Percentiles rank a stretch among this genome's conserved stretches.
Evolutionary conservation across 306 rosid species (phyloP).

Genomic region (Trichosanthes cucumerina): DNA sequence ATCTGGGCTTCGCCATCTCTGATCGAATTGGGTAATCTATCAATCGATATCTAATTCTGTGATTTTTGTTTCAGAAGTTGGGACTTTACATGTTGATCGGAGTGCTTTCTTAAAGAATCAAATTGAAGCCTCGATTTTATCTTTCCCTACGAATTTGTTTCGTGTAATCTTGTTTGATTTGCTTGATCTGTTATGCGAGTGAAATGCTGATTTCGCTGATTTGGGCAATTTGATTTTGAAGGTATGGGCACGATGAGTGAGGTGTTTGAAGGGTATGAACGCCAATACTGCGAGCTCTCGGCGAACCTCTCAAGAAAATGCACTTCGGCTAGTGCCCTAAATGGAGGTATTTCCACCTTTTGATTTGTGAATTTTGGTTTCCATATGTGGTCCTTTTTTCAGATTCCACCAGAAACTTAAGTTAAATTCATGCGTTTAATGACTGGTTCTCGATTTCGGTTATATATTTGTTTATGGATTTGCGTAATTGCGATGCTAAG

Average conservation of each 20-base stretch:
- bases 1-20: neutral
- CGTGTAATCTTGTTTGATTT: neutral
- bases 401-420: neutral
- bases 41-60: neutral
- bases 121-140: neutral
- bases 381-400: neutral
- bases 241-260: conserved; percentile 48
- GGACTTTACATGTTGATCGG: neutral
- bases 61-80: neutral
- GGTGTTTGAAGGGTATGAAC: conserved; percentile 85
- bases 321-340: conserved; percentile 50
- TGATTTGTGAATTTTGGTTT: neutral
- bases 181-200: neutral
- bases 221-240: conserved; percentile 1
- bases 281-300: conserved; percentile 73
- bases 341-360: conserved; percentile 46
- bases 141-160: neutral
- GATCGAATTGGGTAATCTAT: neutral
- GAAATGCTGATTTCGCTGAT: neutral
- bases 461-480: neutral
- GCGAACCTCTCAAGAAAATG: conserved; percentile 63
- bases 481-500: neutral
- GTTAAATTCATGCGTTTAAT: neutral
- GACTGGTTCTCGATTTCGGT: neutral
- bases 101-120: neutral